Evolutionary conservation across 495 filamentous ascomycete genomes (phyloP), one percentile per base, ranked within the genome.

Genomic region (Penicillium chermesinum): DNA sequence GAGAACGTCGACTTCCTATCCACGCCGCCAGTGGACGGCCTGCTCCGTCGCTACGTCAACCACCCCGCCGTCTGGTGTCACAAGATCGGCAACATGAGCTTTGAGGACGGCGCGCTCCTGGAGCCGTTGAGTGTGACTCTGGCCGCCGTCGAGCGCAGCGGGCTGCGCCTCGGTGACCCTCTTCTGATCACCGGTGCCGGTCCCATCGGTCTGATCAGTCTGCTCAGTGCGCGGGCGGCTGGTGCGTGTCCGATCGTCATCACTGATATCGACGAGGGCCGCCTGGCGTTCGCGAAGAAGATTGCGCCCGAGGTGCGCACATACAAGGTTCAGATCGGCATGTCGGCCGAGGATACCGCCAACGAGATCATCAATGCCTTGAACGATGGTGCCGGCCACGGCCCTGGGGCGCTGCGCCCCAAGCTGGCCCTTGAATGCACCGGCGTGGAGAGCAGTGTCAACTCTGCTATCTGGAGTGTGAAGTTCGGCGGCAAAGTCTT

Each of bases 401-500:
- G 76, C 18, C 81, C 86, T 22, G 84, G 84, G 12, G 83, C 84
- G 15, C 73, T 88, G 56, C 82, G 90, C 64, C 87, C 88, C 0
- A 80, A 84, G 19, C 65, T 94, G 25, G 85, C 80, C 16, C 63
- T 96, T 61, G 90, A 96, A 70, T 96, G 90, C 70, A 95, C 90
- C 0, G 90, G 90, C 18, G 88, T 93, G n/a, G 89, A 95, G 72
- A 87, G 83, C 69, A 87, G 82, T 62, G 83, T 96, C 58, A 79
- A 80, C 16, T 79, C 88, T 27, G 87, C 89, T 37, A 90, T 96
- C 64, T 89, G 87, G 77, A 83, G 86, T 25, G 80, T 89, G 54
- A 89, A 90, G 65, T 95, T 95, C 57, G 90, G 89, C 47, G 90
- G 90, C 46, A 93, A 91, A 73, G 90, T 96, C 27, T 95, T 95